These are phyloP conservation scores for Neoconidiobolus thromboides DNA, from an alignment of 371 early-diverging fungal genomes.

Conservation along the genomic window DNA sequence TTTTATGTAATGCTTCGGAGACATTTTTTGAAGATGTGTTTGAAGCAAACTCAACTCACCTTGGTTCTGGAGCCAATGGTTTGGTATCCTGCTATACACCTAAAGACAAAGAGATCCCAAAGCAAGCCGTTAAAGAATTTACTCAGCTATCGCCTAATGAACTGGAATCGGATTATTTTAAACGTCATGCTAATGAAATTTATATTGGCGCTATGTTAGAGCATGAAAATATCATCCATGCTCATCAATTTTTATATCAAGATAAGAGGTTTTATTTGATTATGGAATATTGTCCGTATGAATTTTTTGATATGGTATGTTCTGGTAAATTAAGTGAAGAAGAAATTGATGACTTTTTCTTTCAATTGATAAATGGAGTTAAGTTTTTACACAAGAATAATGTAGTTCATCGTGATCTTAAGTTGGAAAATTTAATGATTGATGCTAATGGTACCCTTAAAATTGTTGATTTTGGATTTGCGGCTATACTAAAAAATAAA, in stretches of 20 bases:
- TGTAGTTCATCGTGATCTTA: constrained; percentile 71
- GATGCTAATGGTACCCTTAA: constrained; percentile 50
- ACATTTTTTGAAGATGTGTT: too few relatives aligned
- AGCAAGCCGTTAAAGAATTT: neutral
- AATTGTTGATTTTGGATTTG: constrained; percentile 84
- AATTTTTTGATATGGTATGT: constrained; percentile 49
- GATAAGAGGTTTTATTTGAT: constrained; percentile 32
- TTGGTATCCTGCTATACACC: too few relatives aligned
- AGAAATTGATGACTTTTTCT: constrained; percentile 49
- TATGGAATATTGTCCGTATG: constrained; percentile 62
- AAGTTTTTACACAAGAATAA: constrained; percentile 49
- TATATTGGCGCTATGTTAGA: constrained; percentile 27
- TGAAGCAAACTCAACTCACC: too few relatives aligned
- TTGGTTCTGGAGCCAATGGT: too few relatives aligned
- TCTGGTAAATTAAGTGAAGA: constrained; percentile 38
- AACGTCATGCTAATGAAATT: constrained; percentile 4
- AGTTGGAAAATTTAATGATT: constrained; percentile 68
- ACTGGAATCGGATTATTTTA: neutral
- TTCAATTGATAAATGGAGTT: constrained; percentile 55
- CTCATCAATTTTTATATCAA: constrained; percentile 52
- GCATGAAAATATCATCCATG: constrained; percentile 70
- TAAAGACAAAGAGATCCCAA: too few relatives aligned
- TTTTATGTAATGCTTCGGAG: too few relatives aligned
- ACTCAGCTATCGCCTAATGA: neutral
- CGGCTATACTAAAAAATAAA: constrained; percentile 32